phyloP scores from a whole-genome alignment of 225 moss, liverwort and hornwort genomes.

The Pseudoscleropodium purum region DNA sequence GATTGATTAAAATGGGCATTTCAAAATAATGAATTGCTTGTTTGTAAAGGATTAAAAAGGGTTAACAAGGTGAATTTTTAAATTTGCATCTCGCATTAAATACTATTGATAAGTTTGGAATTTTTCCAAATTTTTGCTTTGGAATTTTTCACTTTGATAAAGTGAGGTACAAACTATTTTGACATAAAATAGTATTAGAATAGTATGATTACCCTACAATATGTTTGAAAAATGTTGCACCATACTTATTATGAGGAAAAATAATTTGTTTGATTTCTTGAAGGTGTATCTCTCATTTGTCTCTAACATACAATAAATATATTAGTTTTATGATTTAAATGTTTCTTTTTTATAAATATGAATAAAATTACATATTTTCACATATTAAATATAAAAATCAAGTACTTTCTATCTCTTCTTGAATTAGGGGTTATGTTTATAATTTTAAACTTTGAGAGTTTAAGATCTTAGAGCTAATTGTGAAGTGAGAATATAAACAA shows the following conservation, averaged over 20 bases:
- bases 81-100: background rate
- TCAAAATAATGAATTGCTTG: background rate
- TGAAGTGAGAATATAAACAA: background rate
- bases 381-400: background rate
- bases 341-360: background rate
- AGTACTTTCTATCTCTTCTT: background rate
- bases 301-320: background rate
- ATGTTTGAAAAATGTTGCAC: background rate
- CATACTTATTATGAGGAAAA: background rate
- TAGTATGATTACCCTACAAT: background rate
- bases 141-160: background rate
- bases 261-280: background rate
- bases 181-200: background rate
- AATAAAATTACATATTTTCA: background rate
- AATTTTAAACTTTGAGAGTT: background rate
- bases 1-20: background rate
- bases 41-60: fast-evolving
- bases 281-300: background rate
- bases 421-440: background rate
- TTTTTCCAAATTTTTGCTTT: background rate
- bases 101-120: background rate
- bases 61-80: background rate
- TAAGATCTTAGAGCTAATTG: background rate
- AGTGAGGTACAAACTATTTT: background rate
- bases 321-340: background rate